Evolutionary conservation across 2,329 filamentous ascomycete species (phyloP).

Genomic region (Graphium sp.): DNA sequence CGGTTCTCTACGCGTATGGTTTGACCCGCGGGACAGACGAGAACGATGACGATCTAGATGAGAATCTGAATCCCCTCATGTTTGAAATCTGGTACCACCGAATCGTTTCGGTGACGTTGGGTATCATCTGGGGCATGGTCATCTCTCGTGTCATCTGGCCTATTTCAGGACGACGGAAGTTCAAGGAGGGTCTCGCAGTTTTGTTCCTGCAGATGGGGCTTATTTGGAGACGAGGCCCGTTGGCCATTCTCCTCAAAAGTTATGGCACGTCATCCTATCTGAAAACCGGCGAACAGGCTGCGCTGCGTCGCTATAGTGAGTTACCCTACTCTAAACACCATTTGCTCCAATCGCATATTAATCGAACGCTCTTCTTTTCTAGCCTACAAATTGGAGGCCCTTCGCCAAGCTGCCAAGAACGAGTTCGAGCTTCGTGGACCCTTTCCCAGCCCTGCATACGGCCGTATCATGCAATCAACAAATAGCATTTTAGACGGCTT

Average conservation of each 20-base stretch:
- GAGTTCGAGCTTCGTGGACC: constrained; percentile 83
- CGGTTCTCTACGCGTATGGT: constrained; percentile 85
- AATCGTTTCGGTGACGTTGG: constrained; percentile 69
- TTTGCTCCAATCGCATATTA: constrained; percentile 3
- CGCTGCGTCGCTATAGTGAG: constrained; percentile 60
- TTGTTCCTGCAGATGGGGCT: constrained; percentile 89
- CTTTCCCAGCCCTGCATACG: constrained; percentile 61
- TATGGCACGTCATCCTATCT: constrained; percentile 53
- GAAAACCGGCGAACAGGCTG: constrained; percentile 72
- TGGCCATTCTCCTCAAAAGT: constrained; percentile 53
- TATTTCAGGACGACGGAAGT: constrained; percentile 73
- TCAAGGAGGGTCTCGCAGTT: constrained; percentile 79
- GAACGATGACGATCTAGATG: constrained; percentile 77
- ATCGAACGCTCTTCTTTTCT: neutral
- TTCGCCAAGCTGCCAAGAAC: constrained; percentile 56
- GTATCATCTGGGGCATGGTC: constrained; percentile 83
- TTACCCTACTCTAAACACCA: too few relatives aligned
- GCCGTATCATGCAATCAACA: constrained; percentile 61
- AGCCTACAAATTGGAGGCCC: constrained; percentile 53
- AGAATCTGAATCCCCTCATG: constrained; percentile 68
- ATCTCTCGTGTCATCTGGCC: constrained; percentile 86
- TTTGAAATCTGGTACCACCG: constrained; percentile 77
- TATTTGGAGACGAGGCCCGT: constrained; percentile 87
- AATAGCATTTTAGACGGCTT: constrained; percentile 82
- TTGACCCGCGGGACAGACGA: constrained; percentile 65